phyloP scores from a whole-genome alignment of 768 basidiomycete genomes.

The Pulveroboletus frians region DNA sequence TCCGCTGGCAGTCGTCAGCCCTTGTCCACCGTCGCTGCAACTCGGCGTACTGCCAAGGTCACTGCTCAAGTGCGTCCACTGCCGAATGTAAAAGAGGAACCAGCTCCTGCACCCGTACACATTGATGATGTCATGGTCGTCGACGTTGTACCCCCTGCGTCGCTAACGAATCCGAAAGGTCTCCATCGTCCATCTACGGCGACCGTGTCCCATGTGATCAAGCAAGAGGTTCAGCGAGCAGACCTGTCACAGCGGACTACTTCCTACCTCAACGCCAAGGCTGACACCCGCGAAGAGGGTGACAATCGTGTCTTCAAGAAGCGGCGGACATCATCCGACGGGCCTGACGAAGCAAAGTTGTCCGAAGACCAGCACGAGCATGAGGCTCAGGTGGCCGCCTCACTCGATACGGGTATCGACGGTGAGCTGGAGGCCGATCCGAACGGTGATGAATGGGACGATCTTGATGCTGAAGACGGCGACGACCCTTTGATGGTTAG shows the following conservation, averaged over 20 bases:
- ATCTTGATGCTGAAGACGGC: slow-evolving; percentile 85
- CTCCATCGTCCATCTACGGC: slow-evolving; percentile 30
- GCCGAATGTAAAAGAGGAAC: slow-evolving; percentile 27
- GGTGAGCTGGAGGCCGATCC: slow-evolving; percentile 62
- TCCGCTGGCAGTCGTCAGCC: slow-evolving; percentile 43
- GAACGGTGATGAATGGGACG: slow-evolving; percentile 71
- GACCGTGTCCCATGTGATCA: slow-evolving; percentile 18
- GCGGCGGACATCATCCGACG: slow-evolving; percentile 66
- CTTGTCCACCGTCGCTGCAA: slow-evolving; percentile 45
- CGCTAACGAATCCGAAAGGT: neutral
- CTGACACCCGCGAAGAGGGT: slow-evolving; percentile 48
- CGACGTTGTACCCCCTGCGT: slow-evolving; percentile 36
- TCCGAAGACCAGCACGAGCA: slow-evolving; percentile 42
- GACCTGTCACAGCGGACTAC: slow-evolving; percentile 31
- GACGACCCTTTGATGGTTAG: slow-evolving; percentile 97
- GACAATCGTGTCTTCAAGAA: slow-evolving; percentile 64
- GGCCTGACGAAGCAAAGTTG: slow-evolving; percentile 38
- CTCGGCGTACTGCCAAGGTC: slow-evolving; percentile 36
- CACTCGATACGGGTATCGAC: slow-evolving; percentile 38
- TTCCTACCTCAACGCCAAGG: slow-evolving; percentile 27
- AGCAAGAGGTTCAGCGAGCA: slow-evolving; percentile 26
- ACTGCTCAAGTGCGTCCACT: slow-evolving; percentile 25
- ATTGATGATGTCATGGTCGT: slow-evolving; percentile 53
- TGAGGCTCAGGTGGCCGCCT: slow-evolving; percentile 33
- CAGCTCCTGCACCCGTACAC: slow-evolving; percentile 13